Conservation (phyloP, 2,329 filamentous ascomycete species). For the Talaromyces sp. region DNA sequence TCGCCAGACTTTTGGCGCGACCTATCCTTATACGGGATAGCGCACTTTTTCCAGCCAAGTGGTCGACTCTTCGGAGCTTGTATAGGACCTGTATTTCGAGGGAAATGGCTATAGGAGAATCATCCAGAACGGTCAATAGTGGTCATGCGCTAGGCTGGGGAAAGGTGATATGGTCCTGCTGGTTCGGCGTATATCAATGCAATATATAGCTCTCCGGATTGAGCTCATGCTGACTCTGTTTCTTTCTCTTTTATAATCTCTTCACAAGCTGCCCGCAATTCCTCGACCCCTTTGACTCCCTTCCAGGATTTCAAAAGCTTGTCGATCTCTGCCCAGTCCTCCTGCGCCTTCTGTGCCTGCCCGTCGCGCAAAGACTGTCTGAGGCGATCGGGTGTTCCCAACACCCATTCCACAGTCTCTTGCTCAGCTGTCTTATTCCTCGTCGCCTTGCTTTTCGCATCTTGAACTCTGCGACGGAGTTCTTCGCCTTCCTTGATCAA, state of each 20-base stretch:
- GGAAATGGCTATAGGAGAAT: not conserved
- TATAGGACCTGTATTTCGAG: not conserved
- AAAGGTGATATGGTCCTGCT: not conserved
- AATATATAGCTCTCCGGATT: not conserved
- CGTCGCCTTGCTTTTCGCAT: constrained; percentile 22
- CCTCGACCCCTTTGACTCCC: constrained; percentile 42
- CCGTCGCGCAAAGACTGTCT: constrained; percentile 36
- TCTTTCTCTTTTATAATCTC: constrained; percentile 32
- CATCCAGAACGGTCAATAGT: not conserved
- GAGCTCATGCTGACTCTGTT: constrained; percentile 15
- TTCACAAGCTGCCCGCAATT: constrained; percentile 40
- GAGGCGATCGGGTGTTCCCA: constrained; percentile 41
- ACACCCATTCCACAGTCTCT: constrained; percentile 46
- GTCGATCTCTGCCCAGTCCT: constrained; percentile 43
- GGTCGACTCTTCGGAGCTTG: not conserved
- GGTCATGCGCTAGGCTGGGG: not conserved
- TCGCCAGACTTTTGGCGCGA: not conserved
- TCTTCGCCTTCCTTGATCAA: constrained; percentile 42
- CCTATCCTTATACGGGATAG: not conserved
- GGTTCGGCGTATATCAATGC: not conserved
- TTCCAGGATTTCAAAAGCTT: constrained; percentile 42
- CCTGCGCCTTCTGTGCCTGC: constrained; percentile 39
- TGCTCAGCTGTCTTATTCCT: constrained; percentile 31
- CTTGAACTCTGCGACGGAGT: constrained; percentile 28
- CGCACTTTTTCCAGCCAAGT: not conserved